phyloP scores from a whole-genome alignment of 805 yeast genomes.

The Brettanomyces bruxellensis region DNA sequence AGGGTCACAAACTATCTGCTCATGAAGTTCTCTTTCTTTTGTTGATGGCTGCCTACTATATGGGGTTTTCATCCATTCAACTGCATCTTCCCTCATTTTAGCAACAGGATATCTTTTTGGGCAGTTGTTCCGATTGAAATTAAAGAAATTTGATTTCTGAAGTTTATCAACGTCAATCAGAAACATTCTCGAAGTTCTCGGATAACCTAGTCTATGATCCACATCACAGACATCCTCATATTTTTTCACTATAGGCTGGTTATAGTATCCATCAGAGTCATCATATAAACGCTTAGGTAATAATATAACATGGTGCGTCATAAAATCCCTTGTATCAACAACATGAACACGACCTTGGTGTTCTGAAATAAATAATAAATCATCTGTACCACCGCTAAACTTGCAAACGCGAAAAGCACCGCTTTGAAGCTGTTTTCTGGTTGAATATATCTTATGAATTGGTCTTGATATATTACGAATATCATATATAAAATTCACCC shows the following conservation, averaged over 20 bases:
- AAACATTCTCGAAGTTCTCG: not conserved
- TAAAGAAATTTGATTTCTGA: conserved; percentile 1
- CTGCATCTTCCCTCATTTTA: not conserved
- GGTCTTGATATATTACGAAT: conserved; percentile 51
- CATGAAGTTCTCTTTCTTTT: not conserved
- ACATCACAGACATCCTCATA: conserved; percentile 20
- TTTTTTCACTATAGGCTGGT: conserved; percentile 22
- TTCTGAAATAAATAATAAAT: conserved; percentile 67
- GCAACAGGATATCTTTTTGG: conserved; percentile 3
- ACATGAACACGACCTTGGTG: conserved; percentile 84
- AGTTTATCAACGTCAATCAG: not conserved
- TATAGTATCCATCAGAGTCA: conserved; percentile 8
- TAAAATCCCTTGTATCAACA: conserved; percentile 65
- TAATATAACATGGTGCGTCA: conserved; percentile 67
- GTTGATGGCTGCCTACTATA: not conserved
- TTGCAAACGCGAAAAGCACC: conserved; percentile 35
- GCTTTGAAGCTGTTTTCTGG: conserved; percentile 41
- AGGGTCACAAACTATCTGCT: conserved; percentile 1
- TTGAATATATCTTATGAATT: conserved; percentile 45
- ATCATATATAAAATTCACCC: conserved; percentile 70
- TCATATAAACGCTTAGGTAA: conserved; percentile 35
- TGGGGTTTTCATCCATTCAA: not conserved
- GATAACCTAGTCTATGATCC: not conserved
- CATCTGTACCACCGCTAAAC: conserved; percentile 61
- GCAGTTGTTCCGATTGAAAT: not conserved